Evolutionary conservation across 2,329 filamentous ascomycete genomes (phyloP).

Genomic region (Neonectria sp.): DNA sequence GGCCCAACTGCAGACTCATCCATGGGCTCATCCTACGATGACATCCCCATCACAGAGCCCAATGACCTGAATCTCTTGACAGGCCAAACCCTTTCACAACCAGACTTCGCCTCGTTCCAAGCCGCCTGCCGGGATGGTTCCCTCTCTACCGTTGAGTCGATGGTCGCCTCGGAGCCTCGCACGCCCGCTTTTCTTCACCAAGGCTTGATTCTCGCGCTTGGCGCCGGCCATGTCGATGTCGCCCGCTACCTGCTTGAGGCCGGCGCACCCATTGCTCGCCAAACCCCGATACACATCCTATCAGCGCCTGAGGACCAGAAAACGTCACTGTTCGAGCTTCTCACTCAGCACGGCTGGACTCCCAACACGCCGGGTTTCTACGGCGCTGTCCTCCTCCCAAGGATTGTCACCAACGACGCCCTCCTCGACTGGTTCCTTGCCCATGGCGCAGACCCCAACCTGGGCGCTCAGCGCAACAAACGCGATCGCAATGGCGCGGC

Average conservation of each 20-base stretch:
- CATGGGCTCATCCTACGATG: constrained; percentile 28
- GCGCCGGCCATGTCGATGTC: constrained; percentile 28
- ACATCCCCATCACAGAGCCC: constrained; percentile 26
- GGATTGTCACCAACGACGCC: constrained; percentile 19
- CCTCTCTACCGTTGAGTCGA: constrained; percentile 22
- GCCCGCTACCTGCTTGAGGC: constrained; percentile 21
- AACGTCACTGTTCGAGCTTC: constrained; percentile 31
- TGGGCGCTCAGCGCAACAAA: constrained; percentile 30
- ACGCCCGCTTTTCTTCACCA: constrained; percentile 31
- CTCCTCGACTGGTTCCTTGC: constrained; percentile 41
- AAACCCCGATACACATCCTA: constrained; percentile 23
- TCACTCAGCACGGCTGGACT: constrained; percentile 33
- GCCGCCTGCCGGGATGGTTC: constrained; percentile 31
- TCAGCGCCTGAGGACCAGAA: constrained; percentile 14
- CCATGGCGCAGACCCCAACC: constrained; percentile 39
- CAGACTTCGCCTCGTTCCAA: constrained; percentile 24
- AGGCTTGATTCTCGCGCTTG: constrained; percentile 25
- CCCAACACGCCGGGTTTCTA: constrained; percentile 32
- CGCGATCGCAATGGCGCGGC: constrained; percentile 30
- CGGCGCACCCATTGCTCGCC: constrained; percentile 33
- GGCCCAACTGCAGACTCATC: neutral
- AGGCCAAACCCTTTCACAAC: neutral
- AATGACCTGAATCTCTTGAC: constrained; percentile 18
- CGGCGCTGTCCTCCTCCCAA: constrained; percentile 31
- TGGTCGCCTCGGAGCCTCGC: constrained; percentile 13